These are phyloP conservation scores for Fonsecaea multimorphosa DNA, from an alignment of 2,329 filamentous ascomycete genomes.

Conservation along the genomic window DNA sequence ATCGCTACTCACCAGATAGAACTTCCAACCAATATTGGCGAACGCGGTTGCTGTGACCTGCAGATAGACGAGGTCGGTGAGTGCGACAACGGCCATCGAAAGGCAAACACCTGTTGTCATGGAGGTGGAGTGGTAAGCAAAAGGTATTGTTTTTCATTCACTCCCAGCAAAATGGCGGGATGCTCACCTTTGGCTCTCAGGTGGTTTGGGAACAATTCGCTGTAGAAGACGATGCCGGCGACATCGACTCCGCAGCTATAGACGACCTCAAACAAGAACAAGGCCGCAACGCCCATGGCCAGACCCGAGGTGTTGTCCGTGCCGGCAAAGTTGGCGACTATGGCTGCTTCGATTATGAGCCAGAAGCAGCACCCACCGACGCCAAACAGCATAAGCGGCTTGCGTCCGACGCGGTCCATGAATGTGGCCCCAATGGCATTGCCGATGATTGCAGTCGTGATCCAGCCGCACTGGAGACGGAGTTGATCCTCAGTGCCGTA, in stretches of 20 bases:
- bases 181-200: slow-evolving; percentile 10
- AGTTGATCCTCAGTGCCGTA: slow-evolving; percentile 26
- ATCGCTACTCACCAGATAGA: slow-evolving; percentile 67
- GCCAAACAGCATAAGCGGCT: slow-evolving; percentile 42
- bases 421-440: slow-evolving; percentile 24
- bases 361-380: slow-evolving; percentile 48
- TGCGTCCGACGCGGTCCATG: slow-evolving; percentile 35
- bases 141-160: neutral
- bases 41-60: slow-evolving; percentile 66
- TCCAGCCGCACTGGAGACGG: slow-evolving; percentile 31
- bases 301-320: slow-evolving; percentile 43
- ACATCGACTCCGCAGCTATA: slow-evolving; percentile 45
- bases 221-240: slow-evolving; percentile 30
- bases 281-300: slow-evolving; percentile 47
- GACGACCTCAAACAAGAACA: slow-evolving; percentile 49
- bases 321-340: slow-evolving; percentile 43
- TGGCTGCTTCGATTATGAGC: slow-evolving; percentile 48
- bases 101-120: neutral
- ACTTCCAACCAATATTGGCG: slow-evolving; percentile 63
- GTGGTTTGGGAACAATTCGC: slow-evolving; percentile 28
- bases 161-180: neutral
- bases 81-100: slow-evolving; percentile 11
- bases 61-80: slow-evolving; percentile 33
- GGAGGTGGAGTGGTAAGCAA: neutral
- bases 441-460: slow-evolving; percentile 23